Percentiles rank a stretch among this genome's conserved stretches.
Evolutionary conservation across 805 yeast species (phyloP).

Genomic region (Saccharomyces eubayanus): DNA sequence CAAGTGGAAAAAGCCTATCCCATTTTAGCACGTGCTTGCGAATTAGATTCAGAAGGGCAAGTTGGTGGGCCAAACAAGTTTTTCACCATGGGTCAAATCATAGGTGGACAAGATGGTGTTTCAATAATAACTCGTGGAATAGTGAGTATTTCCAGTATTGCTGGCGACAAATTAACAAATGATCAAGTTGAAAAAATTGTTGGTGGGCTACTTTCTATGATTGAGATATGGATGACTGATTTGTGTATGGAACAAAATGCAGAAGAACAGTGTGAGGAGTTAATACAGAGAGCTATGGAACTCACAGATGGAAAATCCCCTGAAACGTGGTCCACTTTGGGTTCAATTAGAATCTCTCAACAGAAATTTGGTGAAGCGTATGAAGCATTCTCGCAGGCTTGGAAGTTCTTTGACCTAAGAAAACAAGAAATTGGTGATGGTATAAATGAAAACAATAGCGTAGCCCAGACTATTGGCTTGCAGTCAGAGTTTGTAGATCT

Average conservation of each 20-base stretch:
- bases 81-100: conserved; percentile 81
- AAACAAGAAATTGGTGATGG: conserved; percentile 42
- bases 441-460: conserved; percentile 28
- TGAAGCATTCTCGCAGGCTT: conserved; percentile 56
- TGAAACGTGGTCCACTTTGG: conserved; percentile 73
- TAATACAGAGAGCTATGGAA: conserved; percentile 56
- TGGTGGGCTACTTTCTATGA: conserved; percentile 73
- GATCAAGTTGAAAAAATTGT: conserved; percentile 51
- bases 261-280: conserved; percentile 65
- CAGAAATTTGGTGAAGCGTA: conserved; percentile 65
- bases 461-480: conserved; percentile 2
- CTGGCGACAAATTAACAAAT: conserved; percentile 23
- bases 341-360: conserved; percentile 86
- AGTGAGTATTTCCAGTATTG: conserved; percentile 26
- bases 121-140: conserved; percentile 55
- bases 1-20: conserved; percentile 72
- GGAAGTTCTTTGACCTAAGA: conserved; percentile 56
- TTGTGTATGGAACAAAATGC: conserved; percentile 90
- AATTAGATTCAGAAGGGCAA: conserved; percentile 57
- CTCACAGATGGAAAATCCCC: conserved; percentile 52
- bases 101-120: conserved; percentile 75
- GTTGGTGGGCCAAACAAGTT: conserved; percentile 69
- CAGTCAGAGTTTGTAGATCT: conserved; percentile 50
- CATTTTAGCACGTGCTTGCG: conserved; percentile 50
- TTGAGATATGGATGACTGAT: conserved; percentile 97